Conservation (phyloP, 257 asterid species). For the Mentha longifolia region DNA sequence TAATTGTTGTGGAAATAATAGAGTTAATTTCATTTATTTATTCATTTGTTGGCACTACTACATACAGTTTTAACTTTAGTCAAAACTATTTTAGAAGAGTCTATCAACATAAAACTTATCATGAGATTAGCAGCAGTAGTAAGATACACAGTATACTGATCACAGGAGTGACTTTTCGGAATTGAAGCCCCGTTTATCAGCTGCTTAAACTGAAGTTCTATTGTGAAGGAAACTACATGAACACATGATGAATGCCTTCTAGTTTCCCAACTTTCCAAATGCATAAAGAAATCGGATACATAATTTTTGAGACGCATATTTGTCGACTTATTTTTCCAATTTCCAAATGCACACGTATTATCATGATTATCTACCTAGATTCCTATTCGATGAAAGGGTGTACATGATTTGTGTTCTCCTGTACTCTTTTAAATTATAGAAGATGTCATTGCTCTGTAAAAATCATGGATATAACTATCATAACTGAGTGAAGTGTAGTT, state of each 20-base stretch:
- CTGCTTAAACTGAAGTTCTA: conserved; percentile 3
- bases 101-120: not conserved
- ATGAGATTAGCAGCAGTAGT: not conserved
- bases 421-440: not conserved
- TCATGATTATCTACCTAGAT: not conserved
- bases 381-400: not conserved
- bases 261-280: not conserved
- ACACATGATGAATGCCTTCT: not conserved
- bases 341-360: not conserved
- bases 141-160: conserved; percentile 1
- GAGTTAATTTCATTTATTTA: conserved; percentile 10
- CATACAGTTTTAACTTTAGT: not conserved
- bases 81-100: not conserved
- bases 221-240: not conserved
- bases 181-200: not conserved
- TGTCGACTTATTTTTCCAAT: not conserved
- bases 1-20: not conserved
- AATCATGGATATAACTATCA: not conserved
- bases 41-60: not conserved
- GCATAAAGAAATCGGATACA: not conserved
- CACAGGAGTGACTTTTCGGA: not conserved
- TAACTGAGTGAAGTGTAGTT: not conserved
- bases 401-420: not conserved
- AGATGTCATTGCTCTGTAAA: conserved; percentile 3
- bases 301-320: not conserved